Base-by-base conservation (phyloP, 164 flowering plant genomes). In the Annona squamosa region DNA sequence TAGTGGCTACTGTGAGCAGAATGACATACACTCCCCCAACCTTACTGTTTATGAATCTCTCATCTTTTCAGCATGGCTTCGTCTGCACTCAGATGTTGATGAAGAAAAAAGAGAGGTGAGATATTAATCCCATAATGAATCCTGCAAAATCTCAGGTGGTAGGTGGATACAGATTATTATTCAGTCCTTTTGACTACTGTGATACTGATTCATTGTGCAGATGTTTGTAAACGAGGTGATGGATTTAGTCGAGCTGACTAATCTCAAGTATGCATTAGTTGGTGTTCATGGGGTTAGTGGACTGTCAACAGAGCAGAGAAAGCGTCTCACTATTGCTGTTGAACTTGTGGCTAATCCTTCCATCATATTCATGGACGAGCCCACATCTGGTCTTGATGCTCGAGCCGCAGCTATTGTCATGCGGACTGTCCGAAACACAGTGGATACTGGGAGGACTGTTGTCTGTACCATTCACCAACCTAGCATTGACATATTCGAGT, bases 401-500 rank as follows among this genome's bases (percentile, higher is more conserved):
- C 81, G 99, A 75, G 98, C 99, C 12, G 98, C 99, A 43, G 99
- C 98, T 19, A 95, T 95, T 76, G 99, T 93, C 7, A 95, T 95
- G 98, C 86, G 97, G 72, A 84, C 98, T 6, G 98, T 95, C 43
- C 85, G 99, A 52, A 95, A 91, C 86, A 95, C 99, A 0, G 99
- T 95, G 26, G 97, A 95, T 76, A 93, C 99, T 1, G 99, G 98
- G 46, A 81, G 99, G 76, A 95, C 99, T 1, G 98, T 94, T 9
- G 97, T 93, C 47, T 95, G 99, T 84, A 95, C 99, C 46, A 95
- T 95, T 71, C 99, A 95, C 77, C 99, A 93, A 59, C 99, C 99
- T 18, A 95, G 99, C 81, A 91, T 95, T 56, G 99, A 95, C 72
- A 95, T 93, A 41, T 95, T 93, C 71, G 99, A 95, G 78, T 87